A percentile compares a stretch with the other conserved stretches of the same genome.
phyloP scores from a whole-genome alignment of 163 green algal species.

The Coccomyxa subellipsoidea region DNA sequence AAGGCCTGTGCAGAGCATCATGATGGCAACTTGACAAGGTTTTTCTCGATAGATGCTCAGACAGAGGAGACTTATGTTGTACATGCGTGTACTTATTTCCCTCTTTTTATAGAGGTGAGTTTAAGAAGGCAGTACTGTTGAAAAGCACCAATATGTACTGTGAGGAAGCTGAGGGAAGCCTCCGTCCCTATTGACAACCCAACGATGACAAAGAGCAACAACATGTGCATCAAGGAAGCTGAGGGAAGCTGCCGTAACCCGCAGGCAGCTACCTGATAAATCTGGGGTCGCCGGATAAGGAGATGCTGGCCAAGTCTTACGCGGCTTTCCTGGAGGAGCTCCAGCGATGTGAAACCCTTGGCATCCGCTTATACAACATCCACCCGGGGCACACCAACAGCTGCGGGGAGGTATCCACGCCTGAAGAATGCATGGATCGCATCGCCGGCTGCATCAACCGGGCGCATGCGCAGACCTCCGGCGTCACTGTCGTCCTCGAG shows the following conservation, averaged over 20 bases:
- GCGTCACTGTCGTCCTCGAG: slow-evolving; percentile 27
- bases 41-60: too few relatives aligned
- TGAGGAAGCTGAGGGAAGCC: too few relatives aligned
- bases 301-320: slow-evolving; percentile 23
- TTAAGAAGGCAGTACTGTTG: too few relatives aligned
- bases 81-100: too few relatives aligned
- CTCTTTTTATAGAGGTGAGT: too few relatives aligned
- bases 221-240: too few relatives aligned
- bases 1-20: too few relatives aligned
- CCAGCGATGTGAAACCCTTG: slow-evolving; percentile 22
- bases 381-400: slow-evolving; percentile 26
- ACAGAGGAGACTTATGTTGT: too few relatives aligned
- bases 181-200: too few relatives aligned
- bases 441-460: slow-evolving; percentile 29
- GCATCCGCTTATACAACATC: slow-evolving; percentile 26
- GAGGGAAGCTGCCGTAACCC: background rate
- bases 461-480: slow-evolving; percentile 15
- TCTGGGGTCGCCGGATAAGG: slow-evolving; percentile 20
- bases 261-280: slow-evolving; percentile 36
- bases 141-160: too few relatives aligned
- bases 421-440: slow-evolving; percentile 6
- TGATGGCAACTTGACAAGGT: too few relatives aligned
- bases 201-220: too few relatives aligned
- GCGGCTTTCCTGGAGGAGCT: slow-evolving; percentile 29
- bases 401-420: slow-evolving; percentile 6